These are phyloP conservation scores for Suhomyces pyralidae DNA, from an alignment of 805 yeast genomes.

Conservation along the genomic window DNA sequence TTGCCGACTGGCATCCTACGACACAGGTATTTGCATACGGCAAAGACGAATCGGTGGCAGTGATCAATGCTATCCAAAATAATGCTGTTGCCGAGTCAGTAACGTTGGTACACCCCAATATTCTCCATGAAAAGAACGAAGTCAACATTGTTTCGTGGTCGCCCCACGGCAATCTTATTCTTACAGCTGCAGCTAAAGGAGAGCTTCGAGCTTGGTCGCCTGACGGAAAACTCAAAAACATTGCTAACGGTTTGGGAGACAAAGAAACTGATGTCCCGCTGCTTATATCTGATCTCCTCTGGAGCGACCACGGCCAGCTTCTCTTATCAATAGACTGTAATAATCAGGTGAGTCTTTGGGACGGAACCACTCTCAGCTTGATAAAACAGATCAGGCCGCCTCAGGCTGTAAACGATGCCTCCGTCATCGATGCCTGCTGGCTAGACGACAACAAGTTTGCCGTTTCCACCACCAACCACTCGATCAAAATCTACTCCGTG, in stretches of 20 bases:
- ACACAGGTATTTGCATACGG: conserved; percentile 55
- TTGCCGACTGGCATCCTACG: conserved; percentile 57
- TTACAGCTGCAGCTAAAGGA: conserved; percentile 68
- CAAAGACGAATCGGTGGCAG: conserved; percentile 45
- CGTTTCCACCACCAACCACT: conserved; percentile 56
- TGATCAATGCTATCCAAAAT: conserved; percentile 36
- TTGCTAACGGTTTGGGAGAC: conserved; percentile 22
- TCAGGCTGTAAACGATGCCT: conserved; percentile 4
- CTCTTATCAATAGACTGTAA: conserved; percentile 56
- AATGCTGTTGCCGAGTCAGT: conserved; percentile 28
- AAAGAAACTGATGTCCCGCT: conserved; percentile 11
- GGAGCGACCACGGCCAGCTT: conserved; percentile 58
- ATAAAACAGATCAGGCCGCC: conserved; percentile 24
- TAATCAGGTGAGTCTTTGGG: conserved; percentile 57
- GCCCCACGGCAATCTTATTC: conserved; percentile 56
- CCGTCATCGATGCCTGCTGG: conserved; percentile 63
- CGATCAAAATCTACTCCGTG: conserved; percentile 54
- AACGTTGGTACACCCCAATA: conserved; percentile 28
- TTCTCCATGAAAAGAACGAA: conserved; percentile 17
- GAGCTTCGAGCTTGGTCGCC: conserved; percentile 77
- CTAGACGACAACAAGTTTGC: conserved; percentile 66
- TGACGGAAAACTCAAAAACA: conserved; percentile 61
- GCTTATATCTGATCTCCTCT: conserved; percentile 51
- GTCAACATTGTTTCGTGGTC: conserved; percentile 56
- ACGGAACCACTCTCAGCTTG: conserved; percentile 42